Evolutionary conservation across 2,329 filamentous ascomycete genomes (phyloP).

Genomic region (Aspergillus tanneri): DNA sequence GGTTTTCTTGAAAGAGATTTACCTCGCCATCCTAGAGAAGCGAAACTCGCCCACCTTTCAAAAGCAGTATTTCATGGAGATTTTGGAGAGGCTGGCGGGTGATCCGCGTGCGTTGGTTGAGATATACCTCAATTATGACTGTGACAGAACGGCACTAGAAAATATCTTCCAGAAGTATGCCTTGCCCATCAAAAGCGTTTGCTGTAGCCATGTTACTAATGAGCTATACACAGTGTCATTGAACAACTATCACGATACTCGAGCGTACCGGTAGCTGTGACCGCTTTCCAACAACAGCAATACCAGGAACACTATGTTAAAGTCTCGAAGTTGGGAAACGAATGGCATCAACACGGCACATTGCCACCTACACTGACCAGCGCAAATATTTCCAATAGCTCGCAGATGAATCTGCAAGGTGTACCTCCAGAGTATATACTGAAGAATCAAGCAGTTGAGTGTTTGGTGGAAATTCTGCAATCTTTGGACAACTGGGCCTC

Average conservation of each 20-base stretch:
- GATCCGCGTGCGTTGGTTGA: constrained; percentile 90
- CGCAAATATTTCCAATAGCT: constrained; percentile 63
- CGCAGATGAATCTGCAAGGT: constrained; percentile 54
- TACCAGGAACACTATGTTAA: constrained; percentile 77
- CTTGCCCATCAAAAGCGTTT: neutral
- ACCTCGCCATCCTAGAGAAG: constrained; percentile 85
- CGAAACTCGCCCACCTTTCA: constrained; percentile 83
- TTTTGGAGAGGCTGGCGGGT: constrained; percentile 78
- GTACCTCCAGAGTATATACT: constrained; percentile 87
- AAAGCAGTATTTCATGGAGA: constrained; percentile 85
- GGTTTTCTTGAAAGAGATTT: constrained; percentile 96
- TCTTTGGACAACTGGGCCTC: constrained; percentile 93
- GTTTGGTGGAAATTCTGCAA: constrained; percentile 80
- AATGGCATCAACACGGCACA: constrained; percentile 85
- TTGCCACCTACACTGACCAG: constrained; percentile 84
- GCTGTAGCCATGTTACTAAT: neutral
- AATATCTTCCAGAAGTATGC: constrained; percentile 82
- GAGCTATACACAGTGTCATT: constrained; percentile 61
- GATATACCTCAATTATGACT: constrained; percentile 97
- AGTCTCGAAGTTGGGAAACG: constrained; percentile 57
- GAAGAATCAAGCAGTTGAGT: constrained; percentile 86
- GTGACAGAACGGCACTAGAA: constrained; percentile 84
- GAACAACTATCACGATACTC: constrained; percentile 90
- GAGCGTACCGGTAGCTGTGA: constrained; percentile 73
- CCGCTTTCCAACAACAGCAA: constrained; percentile 73